Base-by-base conservation (phyloP, 257 asterid species). In the Przewalskia tangutica region DNA sequence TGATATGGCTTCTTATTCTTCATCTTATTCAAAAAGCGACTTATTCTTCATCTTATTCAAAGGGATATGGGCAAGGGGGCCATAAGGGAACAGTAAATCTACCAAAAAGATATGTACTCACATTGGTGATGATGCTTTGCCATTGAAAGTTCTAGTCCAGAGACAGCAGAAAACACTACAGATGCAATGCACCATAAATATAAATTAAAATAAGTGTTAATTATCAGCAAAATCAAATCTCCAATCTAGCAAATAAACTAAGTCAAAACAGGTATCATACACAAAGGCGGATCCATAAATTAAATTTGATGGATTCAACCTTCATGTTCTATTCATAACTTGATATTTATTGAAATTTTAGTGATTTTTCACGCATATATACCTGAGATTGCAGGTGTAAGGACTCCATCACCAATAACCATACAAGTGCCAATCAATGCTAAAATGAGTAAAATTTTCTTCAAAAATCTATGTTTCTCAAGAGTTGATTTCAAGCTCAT, bases 371-470 rank as follows among this genome's bases (percentile, higher is more conserved):
- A 71, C 11, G 20, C 18, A 23, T 18, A 73, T 18, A 73, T 86
- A 93, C 99, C 99, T 18, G 99, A 95, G 88, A 95, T 93, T 7
- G 99, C 99, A 2, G 99, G 99, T 0, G 97, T 95, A 71, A 95
- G 95, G 83, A 95, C 97, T 38, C 99, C 99, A 81, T 95, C 99
- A 9, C 99, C 99, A 75, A 95, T 95, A 65, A 95, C 99, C 97
- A 95, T 93, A 92, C 99, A 93, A 81, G 99, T 89, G 77, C 99
- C 99, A 83, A 95, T 87, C 89, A 95, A 85, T 42, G 99, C 96
- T 89, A 95, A 84, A 84, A 86, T 67, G 11, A 95, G 99, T 85
- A 95, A 66, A 81, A 93, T 90, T 84, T 82, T 91, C 34, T 92
- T 97, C 81, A 93, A 79, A 36, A 91, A 77, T 79, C 70, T 88